These are phyloP conservation scores for Dioscorea cayenensis DNA, from an alignment of 116 monocot genomes.

Conservation along the genomic window DNA sequence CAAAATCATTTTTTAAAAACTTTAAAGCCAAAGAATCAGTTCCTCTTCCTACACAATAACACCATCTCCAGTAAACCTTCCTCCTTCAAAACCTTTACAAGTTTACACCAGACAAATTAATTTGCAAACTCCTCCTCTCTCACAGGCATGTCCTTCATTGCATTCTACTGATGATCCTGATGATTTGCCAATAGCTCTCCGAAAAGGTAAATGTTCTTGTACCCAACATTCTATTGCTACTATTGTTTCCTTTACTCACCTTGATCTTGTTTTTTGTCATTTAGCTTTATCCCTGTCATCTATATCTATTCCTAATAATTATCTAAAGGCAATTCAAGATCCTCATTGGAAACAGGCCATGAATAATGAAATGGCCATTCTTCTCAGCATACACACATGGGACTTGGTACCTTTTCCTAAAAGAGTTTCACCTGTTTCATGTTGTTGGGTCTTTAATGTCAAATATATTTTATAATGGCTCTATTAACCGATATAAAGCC, in stretches of 20 bases:
- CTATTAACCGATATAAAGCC: background rate
- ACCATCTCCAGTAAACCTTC: background rate
- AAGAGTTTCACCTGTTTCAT: background rate
- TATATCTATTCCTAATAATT: background rate
- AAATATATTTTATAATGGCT: background rate
- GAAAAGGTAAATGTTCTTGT: too few species aligned
- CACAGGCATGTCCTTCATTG: background rate
- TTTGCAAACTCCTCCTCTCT: too few species aligned
- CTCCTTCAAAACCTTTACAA: background rate
- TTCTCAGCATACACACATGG: background rate
- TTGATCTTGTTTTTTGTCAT: too few species aligned
- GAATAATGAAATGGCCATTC: background rate
- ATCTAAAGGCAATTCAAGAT: background rate
- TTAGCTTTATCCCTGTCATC: too few species aligned
- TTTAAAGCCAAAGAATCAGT: too few species aligned
- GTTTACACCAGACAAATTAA: too few species aligned
- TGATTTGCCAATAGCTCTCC: too few species aligned
- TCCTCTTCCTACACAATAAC: too few species aligned
- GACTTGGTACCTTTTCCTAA: background rate
- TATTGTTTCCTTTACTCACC: too few species aligned
- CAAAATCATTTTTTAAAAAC: too few species aligned
- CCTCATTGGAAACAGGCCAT: background rate
- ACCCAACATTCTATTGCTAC: too few species aligned
- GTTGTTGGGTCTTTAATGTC: background rate
- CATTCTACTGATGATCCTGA: too few species aligned